Conservation (phyloP, 1,284 basidiomycete genomes). For the Pascua guehoae region DNA sequence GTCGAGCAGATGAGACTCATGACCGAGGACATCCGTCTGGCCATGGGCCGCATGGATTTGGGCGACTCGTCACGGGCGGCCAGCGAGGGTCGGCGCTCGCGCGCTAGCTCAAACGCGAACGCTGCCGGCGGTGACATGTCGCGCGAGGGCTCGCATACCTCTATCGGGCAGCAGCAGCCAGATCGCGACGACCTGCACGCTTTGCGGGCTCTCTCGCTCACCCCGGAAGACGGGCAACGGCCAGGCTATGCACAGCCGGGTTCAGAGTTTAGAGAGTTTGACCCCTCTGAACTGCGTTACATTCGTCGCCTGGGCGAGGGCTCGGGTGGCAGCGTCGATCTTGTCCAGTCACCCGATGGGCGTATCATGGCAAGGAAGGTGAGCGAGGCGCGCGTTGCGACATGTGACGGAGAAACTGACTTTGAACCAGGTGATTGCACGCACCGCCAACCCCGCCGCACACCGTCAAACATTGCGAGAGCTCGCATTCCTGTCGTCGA, state of each 20-base stretch:
- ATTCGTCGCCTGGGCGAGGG: conserved; percentile 82
- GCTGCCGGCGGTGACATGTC: background rate
- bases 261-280: conserved; percentile 14
- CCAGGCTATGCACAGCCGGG: conserved; percentile 30
- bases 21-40: conserved; percentile 41
- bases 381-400: conserved; percentile 16
- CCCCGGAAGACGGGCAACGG: background rate
- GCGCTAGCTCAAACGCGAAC: conserved; percentile 5
- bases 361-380: conserved; percentile 83
- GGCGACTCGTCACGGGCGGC: conserved; percentile 10
- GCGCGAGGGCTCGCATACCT: too few relatives aligned
- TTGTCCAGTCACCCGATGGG: conserved; percentile 65
- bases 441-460: conserved; percentile 80
- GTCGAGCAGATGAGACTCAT: conserved; percentile 30
- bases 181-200: conserved; percentile 6
- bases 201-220: background rate
- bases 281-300: conserved; percentile 63
- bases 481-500: conserved; percentile 81
- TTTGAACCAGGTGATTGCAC: conserved; percentile 70
- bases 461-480: conserved; percentile 88
- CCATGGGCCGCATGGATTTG: conserved; percentile 24
- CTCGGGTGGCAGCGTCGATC: conserved; percentile 90
- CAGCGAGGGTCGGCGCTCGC: conserved; percentile 1
- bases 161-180: background rate
- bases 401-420: background rate